Evolutionary conservation across 441 rosid species (phyloP).

Genomic region (Erodium trifolium): DNA sequence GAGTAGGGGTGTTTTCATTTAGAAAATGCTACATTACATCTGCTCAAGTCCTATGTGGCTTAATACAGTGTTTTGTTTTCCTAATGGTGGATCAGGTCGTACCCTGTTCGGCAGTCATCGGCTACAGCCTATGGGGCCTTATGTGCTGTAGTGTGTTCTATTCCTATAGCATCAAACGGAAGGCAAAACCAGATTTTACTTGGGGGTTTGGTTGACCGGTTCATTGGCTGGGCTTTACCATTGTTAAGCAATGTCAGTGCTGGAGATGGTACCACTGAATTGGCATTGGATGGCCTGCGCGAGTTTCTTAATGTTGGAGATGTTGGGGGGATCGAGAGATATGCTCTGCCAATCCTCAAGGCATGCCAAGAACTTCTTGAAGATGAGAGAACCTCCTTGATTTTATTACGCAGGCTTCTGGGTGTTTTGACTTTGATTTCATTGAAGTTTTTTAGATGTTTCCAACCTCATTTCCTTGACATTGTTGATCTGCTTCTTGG

Average conservation of each 20-base stretch:
- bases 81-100: slow-evolving; percentile 42
- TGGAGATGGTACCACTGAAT: slow-evolving; percentile 56
- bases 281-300: slow-evolving; percentile 67
- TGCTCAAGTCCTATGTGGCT: background rate
- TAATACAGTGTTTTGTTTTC: background rate
- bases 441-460: slow-evolving; percentile 59
- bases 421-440: slow-evolving; percentile 68
- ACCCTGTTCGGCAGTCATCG: slow-evolving; percentile 68
- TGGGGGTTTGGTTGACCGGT: slow-evolving; percentile 70
- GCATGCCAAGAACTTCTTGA: slow-evolving; percentile 88
- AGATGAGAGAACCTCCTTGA: slow-evolving; percentile 91
- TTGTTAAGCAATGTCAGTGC: slow-evolving; percentile 64
- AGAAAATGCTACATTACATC: background rate
- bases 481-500: slow-evolving; percentile 94
- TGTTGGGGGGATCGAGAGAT: slow-evolving; percentile 70
- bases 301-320: slow-evolving; percentile 85
- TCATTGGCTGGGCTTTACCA: slow-evolving; percentile 84
- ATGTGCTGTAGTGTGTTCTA: slow-evolving; percentile 68
- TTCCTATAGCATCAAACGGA: slow-evolving; percentile 63
- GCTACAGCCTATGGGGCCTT: slow-evolving; percentile 79
- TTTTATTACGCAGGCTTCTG: slow-evolving; percentile 55
- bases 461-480: slow-evolving; percentile 93
- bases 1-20: slow-evolving; percentile 4
- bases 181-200: slow-evolving; percentile 81
- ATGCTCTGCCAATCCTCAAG: slow-evolving; percentile 68